Base-by-base conservation (phyloP, 495 filamentous ascomycete genomes). In the Thermothielavioides terrestris region DNA sequence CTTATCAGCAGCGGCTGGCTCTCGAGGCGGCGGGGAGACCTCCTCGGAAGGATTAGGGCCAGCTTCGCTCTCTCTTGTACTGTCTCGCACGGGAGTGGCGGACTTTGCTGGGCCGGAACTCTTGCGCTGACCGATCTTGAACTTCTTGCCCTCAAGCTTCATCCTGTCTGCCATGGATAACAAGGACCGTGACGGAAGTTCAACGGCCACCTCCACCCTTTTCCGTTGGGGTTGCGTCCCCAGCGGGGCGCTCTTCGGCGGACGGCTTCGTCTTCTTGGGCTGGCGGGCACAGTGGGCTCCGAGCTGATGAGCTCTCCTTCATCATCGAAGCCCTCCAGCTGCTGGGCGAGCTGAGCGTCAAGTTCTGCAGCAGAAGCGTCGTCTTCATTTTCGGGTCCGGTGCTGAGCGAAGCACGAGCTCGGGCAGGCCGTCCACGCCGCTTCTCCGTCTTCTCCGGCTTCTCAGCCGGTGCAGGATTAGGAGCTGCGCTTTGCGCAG, bases 101-200 rank as follows among this genome's bases (percentile, higher is more conserved):
- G 25, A 21, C 36, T 35, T 46, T 12, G 35, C 20, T 30, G 35
- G 36, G 12, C 42, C 35, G 7, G 40, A 22, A 14, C 56, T 57
- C 41, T 55, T 67, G 6, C 61, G 55, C 23, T 54, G 49, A 12
- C 57, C 53, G 26, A 73, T 74, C 58, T 66, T 72, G 48, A 72
- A 57, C 37, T 68, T 74, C 52, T 64, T 73, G 35, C 71, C 71
- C 37, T 61, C 65, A 11, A 70, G 52, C 36, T 60, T 66, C 61
- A 71, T 69, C n/a, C 69, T 58, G 23, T 74, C 72, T 28, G 63
- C 63, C 66, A 76, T 66, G 7, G 73, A 74, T 58, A 74, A 58
- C 23, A 65, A 66, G 0, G 59, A 48, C 15, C 37, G 39, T 2
- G 51, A 52, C 1, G 54, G 14, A 2, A 44, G 20, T 18, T 56